Evolutionary conservation across 2,329 filamentous ascomycete species (phyloP), one percentile per base, ranked within the genome.

Genomic region (Scedosporium aurantiacum): DNA sequence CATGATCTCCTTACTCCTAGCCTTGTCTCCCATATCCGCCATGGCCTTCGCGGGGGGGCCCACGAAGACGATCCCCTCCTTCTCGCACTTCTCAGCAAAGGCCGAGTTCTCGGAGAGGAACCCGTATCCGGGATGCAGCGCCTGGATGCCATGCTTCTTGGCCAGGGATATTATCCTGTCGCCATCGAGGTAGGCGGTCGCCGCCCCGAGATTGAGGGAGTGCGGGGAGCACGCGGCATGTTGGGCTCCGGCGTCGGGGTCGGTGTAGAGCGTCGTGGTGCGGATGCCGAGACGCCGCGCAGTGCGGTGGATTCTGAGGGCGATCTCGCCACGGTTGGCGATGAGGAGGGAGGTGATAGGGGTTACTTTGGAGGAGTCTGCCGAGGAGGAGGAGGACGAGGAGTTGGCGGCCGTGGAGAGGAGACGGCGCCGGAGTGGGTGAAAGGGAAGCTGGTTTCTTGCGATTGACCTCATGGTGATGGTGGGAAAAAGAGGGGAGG

Each of bases 301-400:
- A 23, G 94, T 99, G 66, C 87, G 85, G 66, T 92, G 89, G 66
- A 99, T 94, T 67, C 94, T 89, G 71, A 99, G 81, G 58, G 94
- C 94, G 68, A 99, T 99, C 75, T 99, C 94, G 68, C 94, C 94
- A 67, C 94, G 87, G 73, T 99, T 99, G 60, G 94, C 94, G 71
- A 99, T 97, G 25, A 99, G 82, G 50, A 97, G 89, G 7, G 91
- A 96, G 61, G 85, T 86, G 66, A 87, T 83, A 32, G 83, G 80
- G 14, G 77, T 79, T 12, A 68, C 64, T 60, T 69, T 70, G 16
- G 60, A 5, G 14, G 59, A 55, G 16, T 45, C 37, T 27, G 60
- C 50, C 58, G 74, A 69, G 32, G 68, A 63, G n/a, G 71, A 61
- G 10, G 60, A 32, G 58, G 74, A 69, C 28, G 68, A 63, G n/a